Conservation (phyloP, 225 moss, liverwort and hornwort genomes). For the Thuidium tamariscinum region DNA sequence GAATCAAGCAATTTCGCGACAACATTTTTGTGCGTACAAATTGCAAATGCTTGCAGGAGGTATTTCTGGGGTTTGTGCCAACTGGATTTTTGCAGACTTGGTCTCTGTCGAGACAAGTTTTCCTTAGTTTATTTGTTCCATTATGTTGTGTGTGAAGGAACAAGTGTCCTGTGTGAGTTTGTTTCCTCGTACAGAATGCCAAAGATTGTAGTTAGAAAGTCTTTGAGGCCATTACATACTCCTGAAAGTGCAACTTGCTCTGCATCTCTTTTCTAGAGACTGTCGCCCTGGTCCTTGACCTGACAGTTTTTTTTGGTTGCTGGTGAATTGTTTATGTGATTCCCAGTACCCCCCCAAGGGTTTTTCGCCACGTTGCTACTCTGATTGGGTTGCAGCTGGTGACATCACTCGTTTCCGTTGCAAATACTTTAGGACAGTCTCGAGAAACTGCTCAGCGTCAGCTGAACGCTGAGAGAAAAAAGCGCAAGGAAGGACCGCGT, state of each 20-base stretch:
- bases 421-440: conserved; percentile 76
- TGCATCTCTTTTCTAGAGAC: background rate
- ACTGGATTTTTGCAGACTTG: background rate
- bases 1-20: background rate
- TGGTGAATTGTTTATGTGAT: background rate
- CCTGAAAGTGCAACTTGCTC: background rate
- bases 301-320: background rate
- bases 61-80: background rate
- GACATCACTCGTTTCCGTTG: conserved; percentile 84
- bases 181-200: background rate
- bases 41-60: background rate
- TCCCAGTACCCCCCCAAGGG: conserved; percentile 72
- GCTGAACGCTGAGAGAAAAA: conserved; percentile 93
- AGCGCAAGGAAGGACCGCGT: conserved; percentile 87
- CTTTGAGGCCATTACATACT: background rate
- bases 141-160: background rate
- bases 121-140: background rate
- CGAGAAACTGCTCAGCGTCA: conserved; percentile 96
- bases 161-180: background rate
- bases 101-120: background rate
- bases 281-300: background rate
- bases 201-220: background rate
- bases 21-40: background rate
- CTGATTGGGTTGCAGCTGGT: conserved; percentile 87
- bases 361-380: conserved; percentile 87